Evolutionary conservation across 139 green algal species (phyloP).

Genomic region (Chlorokybus atmophyticus): DNA sequence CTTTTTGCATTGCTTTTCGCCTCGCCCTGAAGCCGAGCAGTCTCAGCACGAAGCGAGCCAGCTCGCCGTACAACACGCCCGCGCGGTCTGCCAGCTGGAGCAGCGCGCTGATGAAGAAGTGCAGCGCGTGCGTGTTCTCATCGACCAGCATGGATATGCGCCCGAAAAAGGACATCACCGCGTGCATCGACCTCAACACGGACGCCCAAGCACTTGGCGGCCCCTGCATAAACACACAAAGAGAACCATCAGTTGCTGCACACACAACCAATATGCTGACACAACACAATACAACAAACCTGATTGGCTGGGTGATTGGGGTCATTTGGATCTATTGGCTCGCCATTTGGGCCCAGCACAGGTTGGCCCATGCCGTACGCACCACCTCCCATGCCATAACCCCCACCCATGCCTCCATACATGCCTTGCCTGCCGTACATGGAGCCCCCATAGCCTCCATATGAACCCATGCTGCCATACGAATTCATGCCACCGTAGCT

Average conservation of each 20-base stretch:
- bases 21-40: constrained; percentile 52
- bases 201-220: constrained; percentile 5
- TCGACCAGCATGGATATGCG: constrained; percentile 91
- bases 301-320: constrained; percentile 52
- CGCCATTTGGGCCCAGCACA: no score
- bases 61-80: constrained; percentile 83
- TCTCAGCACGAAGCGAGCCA: constrained; percentile 81
- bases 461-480: constrained; percentile 17
- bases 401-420: constrained; percentile 19
- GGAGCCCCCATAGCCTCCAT: constrained; percentile 12
- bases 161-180: constrained; percentile 84
- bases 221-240: constrained; percentile 6
- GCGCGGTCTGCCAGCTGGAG: constrained; percentile 85
- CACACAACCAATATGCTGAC: not conserved
- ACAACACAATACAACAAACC: constrained; percentile 23
- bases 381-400: constrained; percentile 5
- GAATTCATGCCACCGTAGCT: constrained; percentile 9
- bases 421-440: constrained; percentile 17
- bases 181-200: constrained; percentile 41
- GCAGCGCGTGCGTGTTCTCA: constrained; percentile 92
- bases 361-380: constrained; percentile 13
- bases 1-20: constrained; percentile 8
- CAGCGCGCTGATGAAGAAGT: constrained; percentile 94
- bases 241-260: constrained; percentile 4
- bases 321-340: constrained; percentile 37